These are phyloP conservation scores for Kodamaea arcana DNA, from an alignment of 1,139 yeast species.

Conservation along the genomic window DNA sequence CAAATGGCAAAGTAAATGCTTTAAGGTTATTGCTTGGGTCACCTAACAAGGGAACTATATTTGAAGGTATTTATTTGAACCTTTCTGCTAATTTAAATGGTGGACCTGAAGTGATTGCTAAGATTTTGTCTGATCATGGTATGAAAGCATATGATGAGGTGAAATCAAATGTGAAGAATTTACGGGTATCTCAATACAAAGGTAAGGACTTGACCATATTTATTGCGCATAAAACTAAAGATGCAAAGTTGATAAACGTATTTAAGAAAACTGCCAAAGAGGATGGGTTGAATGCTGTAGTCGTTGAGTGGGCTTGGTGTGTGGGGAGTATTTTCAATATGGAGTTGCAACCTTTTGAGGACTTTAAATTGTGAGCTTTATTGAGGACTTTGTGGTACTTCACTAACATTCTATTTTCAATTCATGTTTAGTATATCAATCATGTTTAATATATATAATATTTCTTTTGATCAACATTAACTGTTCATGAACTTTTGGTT, in stretches of 20 bases:
- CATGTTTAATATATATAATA: no score
- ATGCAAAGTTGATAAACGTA: constrained; percentile 38
- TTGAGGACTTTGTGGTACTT: no score
- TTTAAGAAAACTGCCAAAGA: constrained; percentile 32
- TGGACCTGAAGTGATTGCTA: constrained; percentile 55
- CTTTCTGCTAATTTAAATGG: constrained; percentile 65
- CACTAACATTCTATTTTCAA: no score
- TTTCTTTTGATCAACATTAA: no score
- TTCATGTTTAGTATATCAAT: no score
- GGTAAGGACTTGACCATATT: constrained; percentile 21
- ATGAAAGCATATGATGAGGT: constrained; percentile 32
- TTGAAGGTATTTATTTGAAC: constrained; percentile 48
- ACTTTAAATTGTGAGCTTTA: constrained; percentile 21
- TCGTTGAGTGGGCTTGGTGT: constrained; percentile 70
- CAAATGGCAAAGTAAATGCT: no score
- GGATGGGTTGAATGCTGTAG: constrained; percentile 15
- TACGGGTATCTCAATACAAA: constrained; percentile 6
- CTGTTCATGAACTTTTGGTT: no score
- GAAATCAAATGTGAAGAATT: constrained; percentile 13
- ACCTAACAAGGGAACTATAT: constrained; percentile 33
- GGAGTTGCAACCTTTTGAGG: constrained; percentile 25
- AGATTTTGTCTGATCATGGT: constrained; percentile 68
- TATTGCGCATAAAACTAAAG: constrained; percentile 41
- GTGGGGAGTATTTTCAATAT: constrained; percentile 55
- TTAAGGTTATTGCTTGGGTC: constrained; percentile 19